Evolutionary conservation across 1,284 basidiomycete species (phyloP), one percentile per base, ranked within the genome.

Genomic region (Cutaneotrichosporon arboriforme): DNA sequence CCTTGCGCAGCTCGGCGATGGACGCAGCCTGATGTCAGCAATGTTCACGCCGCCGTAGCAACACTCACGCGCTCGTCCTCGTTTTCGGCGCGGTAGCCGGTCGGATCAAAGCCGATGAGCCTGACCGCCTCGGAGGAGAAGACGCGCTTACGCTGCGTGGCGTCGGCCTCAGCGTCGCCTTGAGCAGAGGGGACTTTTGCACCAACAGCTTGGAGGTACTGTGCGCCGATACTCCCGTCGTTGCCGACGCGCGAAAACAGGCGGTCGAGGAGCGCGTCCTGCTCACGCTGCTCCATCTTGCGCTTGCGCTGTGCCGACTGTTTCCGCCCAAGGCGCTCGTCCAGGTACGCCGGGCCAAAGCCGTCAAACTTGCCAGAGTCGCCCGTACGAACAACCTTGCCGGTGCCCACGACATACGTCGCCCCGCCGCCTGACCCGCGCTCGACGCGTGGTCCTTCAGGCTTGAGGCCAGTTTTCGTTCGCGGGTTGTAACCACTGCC

Each of bases 351-450:
- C 31, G 69, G 72, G 5, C 67, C 70, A 15, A 79, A 70, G 2
- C 18, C 17, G 7, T 51, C 34, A 15, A 51, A 31, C 26, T 31
- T 31, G 26, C 26, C 55, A 3, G 62, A 21, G 23, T 36, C 22
- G 22, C 56, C 64, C 8, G 63, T 88, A 78, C 54, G 88, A 15
- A 52, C 52, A 75, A 69, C 85, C 82, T 60, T 60, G 12, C 56
- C 60, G 8, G 87, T 86, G 0, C 83, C 83, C n/a, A 92, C 79
- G 43, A 91, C 78, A 65, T 91, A 92, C 8, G 87, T 88, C n/a
- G 87, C 78, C 1, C 80, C 79, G 9, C 76, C 76, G 12, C 72
- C 74, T 31, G 26, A 10, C 46, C 69, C 69, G 49, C 70, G 63
- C 20, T 65, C 66, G 2, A 63, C 50, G 23, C 60, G 61, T 0